These are phyloP conservation scores for Didymella pinodella DNA, from an alignment of 2,329 filamentous ascomycete genomes.

Conservation along the genomic window DNA sequence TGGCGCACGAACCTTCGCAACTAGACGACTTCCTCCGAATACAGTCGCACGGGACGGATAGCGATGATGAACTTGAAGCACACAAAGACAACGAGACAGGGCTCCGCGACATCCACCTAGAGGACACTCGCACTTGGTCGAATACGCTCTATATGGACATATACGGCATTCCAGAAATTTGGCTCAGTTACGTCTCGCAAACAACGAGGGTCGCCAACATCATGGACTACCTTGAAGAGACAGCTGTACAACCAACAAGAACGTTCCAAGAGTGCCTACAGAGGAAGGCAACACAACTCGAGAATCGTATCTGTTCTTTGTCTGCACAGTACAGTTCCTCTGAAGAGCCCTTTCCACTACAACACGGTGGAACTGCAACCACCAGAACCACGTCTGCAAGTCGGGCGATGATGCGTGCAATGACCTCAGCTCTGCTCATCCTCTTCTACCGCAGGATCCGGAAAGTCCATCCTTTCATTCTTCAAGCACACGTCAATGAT, in stretches of 20 bases:
- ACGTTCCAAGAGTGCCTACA: conserved; percentile 26
- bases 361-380: neutral
- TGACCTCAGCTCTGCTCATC: conserved; percentile 53
- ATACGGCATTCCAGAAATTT: conserved; percentile 56
- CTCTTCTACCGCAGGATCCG: conserved; percentile 55
- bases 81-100: conserved; percentile 45
- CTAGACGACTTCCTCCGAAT: conserved; percentile 54
- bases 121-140: conserved; percentile 34
- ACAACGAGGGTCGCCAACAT: conserved; percentile 54
- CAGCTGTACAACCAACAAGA: conserved; percentile 19
- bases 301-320: conserved; percentile 28
- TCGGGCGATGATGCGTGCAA: conserved; percentile 48
- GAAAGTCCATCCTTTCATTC: conserved; percentile 50
- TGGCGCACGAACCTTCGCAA: conserved; percentile 35
- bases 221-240: conserved; percentile 26
- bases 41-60: conserved; percentile 45
- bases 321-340: conserved; percentile 20
- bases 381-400: conserved; percentile 8
- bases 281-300: conserved; percentile 23
- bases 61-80: conserved; percentile 52
- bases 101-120: conserved; percentile 51
- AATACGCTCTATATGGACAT: conserved; percentile 51
- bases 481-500: conserved; percentile 49
- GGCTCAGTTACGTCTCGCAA: conserved; percentile 56
- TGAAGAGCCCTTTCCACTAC: neutral